Evolutionary conservation across 371 early-diverging fungal genomes (phyloP).

Genomic region (Umbelopsis sp.): DNA sequence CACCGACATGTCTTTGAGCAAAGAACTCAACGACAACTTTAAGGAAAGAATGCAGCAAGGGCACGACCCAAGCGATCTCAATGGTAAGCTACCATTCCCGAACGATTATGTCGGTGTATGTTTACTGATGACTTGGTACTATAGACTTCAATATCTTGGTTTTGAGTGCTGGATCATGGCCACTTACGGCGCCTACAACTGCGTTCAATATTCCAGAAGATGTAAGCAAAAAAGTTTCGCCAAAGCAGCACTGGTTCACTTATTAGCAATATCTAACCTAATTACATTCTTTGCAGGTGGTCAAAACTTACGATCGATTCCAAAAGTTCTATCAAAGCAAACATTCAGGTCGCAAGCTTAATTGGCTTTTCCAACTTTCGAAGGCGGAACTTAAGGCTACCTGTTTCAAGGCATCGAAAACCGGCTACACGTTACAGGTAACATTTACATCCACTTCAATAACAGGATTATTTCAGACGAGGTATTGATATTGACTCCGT

Average conservation of each 20-base stretch:
- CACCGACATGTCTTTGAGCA: constrained; percentile 82
- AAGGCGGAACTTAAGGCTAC: constrained; percentile 89
- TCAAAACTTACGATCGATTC: constrained; percentile 80
- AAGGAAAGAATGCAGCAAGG: constrained; percentile 49
- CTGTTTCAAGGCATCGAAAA: constrained; percentile 71
- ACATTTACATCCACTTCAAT: constrained; percentile 26
- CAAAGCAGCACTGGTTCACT: background rate
- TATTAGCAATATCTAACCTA: no score
- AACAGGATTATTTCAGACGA: background rate
- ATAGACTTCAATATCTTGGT: constrained; percentile 88
- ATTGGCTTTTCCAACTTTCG: constrained; percentile 90
- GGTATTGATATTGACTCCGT: background rate
- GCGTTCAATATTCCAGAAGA: constrained; percentile 85
- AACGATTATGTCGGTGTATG: no score
- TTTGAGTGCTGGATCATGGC: constrained; percentile 89
- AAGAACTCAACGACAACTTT: constrained; percentile 73
- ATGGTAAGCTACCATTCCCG: constrained; percentile 30
- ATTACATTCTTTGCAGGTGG: constrained; percentile 41
- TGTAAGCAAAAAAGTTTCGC: constrained; percentile 35
- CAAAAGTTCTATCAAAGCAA: constrained; percentile 82
- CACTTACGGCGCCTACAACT: constrained; percentile 77
- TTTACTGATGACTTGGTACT: constrained; percentile 1
- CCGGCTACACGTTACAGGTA: constrained; percentile 76
- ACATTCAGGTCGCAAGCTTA: constrained; percentile 85
- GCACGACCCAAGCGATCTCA: constrained; percentile 42